phyloP scores from a whole-genome alignment of 441 rosid genomes.

The Euphorbia schlechtendalii region DNA sequence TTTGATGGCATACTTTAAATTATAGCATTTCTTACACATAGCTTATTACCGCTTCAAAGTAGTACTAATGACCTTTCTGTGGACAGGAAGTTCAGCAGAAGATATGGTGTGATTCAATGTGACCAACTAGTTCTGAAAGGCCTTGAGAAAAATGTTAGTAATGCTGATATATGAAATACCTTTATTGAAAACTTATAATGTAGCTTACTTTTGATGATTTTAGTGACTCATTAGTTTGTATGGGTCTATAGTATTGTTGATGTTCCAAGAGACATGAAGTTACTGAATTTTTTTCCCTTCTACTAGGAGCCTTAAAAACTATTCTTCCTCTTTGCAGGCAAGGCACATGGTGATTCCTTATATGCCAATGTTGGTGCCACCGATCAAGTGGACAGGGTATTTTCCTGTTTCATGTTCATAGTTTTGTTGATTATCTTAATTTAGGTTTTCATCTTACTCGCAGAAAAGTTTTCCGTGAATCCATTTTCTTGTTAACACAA shows the following conservation, averaged over 20 bases:
- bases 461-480: background rate
- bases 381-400: constrained; percentile 89
- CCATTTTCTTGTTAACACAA: background rate
- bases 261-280: constrained; percentile 2
- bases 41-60: constrained; percentile 12
- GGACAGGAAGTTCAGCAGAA: constrained; percentile 58
- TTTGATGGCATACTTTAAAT: constrained; percentile 8
- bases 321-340: constrained; percentile 49
- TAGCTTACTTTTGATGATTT: constrained; percentile 2
- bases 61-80: constrained; percentile 19
- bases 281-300: constrained; percentile 3
- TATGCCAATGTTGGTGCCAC: constrained; percentile 99
- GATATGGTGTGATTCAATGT: constrained; percentile 83
- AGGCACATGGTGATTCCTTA: constrained; percentile 93
- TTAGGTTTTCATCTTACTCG: background rate
- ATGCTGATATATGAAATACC: constrained; percentile 4
- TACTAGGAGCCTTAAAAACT: constrained; percentile 18
- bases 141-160: constrained; percentile 79
- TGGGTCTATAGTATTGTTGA: background rate
- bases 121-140: constrained; percentile 80
- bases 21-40: constrained; percentile 7
- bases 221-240: background rate
- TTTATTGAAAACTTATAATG: constrained; percentile 1
- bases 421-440: background rate
- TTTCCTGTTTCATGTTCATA: constrained; percentile 14